These are phyloP conservation scores for Neocatenulostroma microsporum DNA, from an alignment of 2,329 filamentous ascomycete genomes.

Conservation along the genomic window DNA sequence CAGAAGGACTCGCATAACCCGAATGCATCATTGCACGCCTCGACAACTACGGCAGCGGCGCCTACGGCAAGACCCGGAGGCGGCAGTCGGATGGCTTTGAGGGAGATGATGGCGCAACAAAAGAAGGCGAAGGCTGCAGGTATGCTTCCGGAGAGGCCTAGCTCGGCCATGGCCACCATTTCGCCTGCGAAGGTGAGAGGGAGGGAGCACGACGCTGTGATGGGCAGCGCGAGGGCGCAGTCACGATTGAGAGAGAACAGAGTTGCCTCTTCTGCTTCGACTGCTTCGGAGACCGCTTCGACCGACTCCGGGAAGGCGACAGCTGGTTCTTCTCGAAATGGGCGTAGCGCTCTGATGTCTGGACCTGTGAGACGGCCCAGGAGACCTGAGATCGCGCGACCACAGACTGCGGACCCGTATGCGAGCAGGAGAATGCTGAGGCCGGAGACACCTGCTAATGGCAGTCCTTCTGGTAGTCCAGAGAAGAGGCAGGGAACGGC, in stretches of 20 bases:
- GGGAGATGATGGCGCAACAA: constrained; percentile 66
- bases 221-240: constrained; percentile 18
- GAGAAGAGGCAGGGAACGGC: constrained; percentile 28
- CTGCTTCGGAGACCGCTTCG: constrained; percentile 19
- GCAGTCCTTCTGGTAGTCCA: constrained; percentile 40
- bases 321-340: constrained; percentile 30
- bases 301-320: constrained; percentile 17
- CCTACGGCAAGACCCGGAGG: constrained; percentile 33
- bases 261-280: constrained; percentile 24
- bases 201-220: no score
- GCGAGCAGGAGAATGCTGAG: constrained; percentile 30
- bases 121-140: constrained; percentile 57
- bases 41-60: constrained; percentile 40
- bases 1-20: constrained; percentile 80
- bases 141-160: constrained; percentile 46
- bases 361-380: constrained; percentile 51
- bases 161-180: constrained; percentile 49
- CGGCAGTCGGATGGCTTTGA: constrained; percentile 52
- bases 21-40: constrained; percentile 41
- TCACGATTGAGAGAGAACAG: constrained; percentile 26
- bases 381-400: constrained; percentile 40
- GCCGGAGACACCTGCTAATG: constrained; percentile 40
- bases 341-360: constrained; percentile 44
- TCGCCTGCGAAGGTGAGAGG: constrained; percentile 39
- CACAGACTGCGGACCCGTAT: constrained; percentile 50